These are phyloP conservation scores for Shiraia bambusicola DNA, from an alignment of 2,329 filamentous ascomycete species.

Conservation along the genomic window DNA sequence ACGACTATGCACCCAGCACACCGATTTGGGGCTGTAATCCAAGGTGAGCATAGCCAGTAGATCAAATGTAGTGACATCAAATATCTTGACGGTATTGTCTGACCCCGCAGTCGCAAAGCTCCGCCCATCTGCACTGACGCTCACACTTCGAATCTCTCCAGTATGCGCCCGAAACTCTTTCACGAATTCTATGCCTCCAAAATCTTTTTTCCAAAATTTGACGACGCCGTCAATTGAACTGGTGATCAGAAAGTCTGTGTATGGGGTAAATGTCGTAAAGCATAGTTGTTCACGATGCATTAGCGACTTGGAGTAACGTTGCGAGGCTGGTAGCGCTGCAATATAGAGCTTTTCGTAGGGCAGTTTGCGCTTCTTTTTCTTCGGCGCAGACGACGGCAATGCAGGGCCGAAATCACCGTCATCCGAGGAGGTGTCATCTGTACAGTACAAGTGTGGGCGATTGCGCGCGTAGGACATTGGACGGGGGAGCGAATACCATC, in stretches of 20 bases:
- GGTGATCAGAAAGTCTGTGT: slow-evolving; percentile 94
- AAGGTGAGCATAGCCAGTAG: slow-evolving; percentile 67
- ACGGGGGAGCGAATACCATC: slow-evolving; percentile 11
- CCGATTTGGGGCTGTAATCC: slow-evolving; percentile 70
- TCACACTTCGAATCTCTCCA: slow-evolving; percentile 80
- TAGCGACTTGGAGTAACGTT: slow-evolving; percentile 85
- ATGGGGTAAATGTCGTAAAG: slow-evolving; percentile 83
- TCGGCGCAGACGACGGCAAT: slow-evolving; percentile 74
- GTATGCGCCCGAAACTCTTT: slow-evolving; percentile 94
- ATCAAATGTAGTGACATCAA: slow-evolving; percentile 76
- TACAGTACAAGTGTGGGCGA: slow-evolving; percentile 12
- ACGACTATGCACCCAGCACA: slow-evolving; percentile 87
- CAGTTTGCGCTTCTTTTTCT: slow-evolving; percentile 88
- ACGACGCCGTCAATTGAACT: slow-evolving; percentile 93
- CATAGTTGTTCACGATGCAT: slow-evolving; percentile 97
- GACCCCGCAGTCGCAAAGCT: slow-evolving; percentile 87
- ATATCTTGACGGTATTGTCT: slow-evolving; percentile 78
- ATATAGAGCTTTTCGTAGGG: slow-evolving; percentile 95
- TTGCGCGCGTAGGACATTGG: slow-evolving; percentile 11
- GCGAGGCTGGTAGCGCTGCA: slow-evolving; percentile 77
- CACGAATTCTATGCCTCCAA: slow-evolving; percentile 89
- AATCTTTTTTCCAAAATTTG: slow-evolving; percentile 98
- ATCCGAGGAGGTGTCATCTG: slow-evolving; percentile 64
- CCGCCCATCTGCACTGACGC: slow-evolving; percentile 82
- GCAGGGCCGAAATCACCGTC: slow-evolving; percentile 89